Evolutionary conservation across 2,329 filamentous ascomycete genomes (phyloP).

Genomic region (Aspergillus sp.): DNA sequence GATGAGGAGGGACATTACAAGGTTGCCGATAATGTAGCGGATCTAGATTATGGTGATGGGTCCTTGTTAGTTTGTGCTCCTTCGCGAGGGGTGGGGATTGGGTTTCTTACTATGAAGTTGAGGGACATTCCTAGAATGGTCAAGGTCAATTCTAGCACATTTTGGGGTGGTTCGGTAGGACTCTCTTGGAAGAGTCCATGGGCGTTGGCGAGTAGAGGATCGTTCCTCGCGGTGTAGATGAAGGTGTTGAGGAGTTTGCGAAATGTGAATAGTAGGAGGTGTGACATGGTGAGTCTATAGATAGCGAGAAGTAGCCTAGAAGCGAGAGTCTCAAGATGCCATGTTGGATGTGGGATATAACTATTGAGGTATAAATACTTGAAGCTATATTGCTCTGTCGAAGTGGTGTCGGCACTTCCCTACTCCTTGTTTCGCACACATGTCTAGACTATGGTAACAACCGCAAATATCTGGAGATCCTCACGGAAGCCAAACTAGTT

Average conservation of each 20-base stretch:
- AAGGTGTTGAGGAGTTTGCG: constrained; percentile 6
- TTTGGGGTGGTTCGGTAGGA: neutral
- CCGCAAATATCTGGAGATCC: too few relatives aligned
- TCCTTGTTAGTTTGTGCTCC: too few relatives aligned
- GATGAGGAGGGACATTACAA: constrained; percentile 1
- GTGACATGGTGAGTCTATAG: too few relatives aligned
- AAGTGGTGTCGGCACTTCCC: too few relatives aligned
- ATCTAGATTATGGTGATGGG: neutral
- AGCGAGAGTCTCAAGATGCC: too few relatives aligned
- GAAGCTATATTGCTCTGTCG: too few relatives aligned
- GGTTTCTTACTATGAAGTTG: neutral
- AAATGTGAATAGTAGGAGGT: neutral
- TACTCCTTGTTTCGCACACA: too few relatives aligned
- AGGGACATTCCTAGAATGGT: neutral
- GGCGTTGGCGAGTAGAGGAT: constrained; percentile 6
- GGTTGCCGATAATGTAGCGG: neutral
- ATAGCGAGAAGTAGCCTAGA: too few relatives aligned
- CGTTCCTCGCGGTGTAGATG: constrained; percentile 4
- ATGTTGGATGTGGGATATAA: too few relatives aligned
- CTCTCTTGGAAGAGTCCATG: neutral
- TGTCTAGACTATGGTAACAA: too few relatives aligned
- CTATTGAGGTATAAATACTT: too few relatives aligned
- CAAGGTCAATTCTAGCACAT: neutral
- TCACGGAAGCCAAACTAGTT: too few relatives aligned
- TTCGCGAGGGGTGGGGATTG: neutral